Evolutionary conservation across 192 early-diverging fungal species (phyloP).

Genomic region (Physocladia obscura): DNA sequence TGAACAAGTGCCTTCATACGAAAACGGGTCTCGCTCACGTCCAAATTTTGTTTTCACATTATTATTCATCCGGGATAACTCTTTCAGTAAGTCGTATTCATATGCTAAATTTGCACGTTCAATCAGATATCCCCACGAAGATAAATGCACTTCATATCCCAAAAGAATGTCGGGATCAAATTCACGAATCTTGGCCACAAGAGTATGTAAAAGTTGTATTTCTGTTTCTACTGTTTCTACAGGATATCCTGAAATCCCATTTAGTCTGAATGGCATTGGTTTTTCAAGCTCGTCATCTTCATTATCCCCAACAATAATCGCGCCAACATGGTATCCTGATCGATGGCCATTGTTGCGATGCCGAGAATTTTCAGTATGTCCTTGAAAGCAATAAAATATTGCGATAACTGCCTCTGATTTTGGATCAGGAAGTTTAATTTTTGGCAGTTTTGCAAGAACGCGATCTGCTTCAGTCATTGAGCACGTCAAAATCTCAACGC

Average conservation of each 20-base stretch:
- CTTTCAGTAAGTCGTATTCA: slow-evolving; percentile 39
- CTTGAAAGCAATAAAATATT: slow-evolving; percentile 71
- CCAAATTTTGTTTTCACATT: slow-evolving; percentile 40
- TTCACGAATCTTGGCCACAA: slow-evolving; percentile 56
- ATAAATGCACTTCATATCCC: slow-evolving; percentile 82
- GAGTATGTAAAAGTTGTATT: slow-evolving; percentile 51
- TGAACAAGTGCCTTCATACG: slow-evolving; percentile 60
- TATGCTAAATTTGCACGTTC: slow-evolving; percentile 53
- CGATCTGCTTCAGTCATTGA: slow-evolving; percentile 18
- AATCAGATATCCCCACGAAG: slow-evolving; percentile 89
- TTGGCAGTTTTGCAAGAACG: slow-evolving; percentile 16
- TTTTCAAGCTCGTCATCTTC: background rate
- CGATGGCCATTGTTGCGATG: slow-evolving; percentile 36
- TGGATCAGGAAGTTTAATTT: slow-evolving; percentile 66
- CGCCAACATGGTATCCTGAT: slow-evolving; percentile 53
- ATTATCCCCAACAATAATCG: slow-evolving; percentile 41
- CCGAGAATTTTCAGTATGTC: slow-evolving; percentile 37
- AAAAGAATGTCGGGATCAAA: slow-evolving; percentile 84
- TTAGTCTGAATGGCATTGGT: background rate
- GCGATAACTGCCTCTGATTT: slow-evolving; percentile 56
- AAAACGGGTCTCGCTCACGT: slow-evolving; percentile 54
- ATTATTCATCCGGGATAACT: slow-evolving; percentile 50
- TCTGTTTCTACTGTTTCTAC: slow-evolving; percentile 55
- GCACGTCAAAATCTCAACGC: slow-evolving; percentile 64
- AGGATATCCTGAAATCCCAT: slow-evolving; percentile 25